Conservation (phyloP, 2,329 filamentous ascomycete genomes). For the Cordyceps militaris region DNA sequence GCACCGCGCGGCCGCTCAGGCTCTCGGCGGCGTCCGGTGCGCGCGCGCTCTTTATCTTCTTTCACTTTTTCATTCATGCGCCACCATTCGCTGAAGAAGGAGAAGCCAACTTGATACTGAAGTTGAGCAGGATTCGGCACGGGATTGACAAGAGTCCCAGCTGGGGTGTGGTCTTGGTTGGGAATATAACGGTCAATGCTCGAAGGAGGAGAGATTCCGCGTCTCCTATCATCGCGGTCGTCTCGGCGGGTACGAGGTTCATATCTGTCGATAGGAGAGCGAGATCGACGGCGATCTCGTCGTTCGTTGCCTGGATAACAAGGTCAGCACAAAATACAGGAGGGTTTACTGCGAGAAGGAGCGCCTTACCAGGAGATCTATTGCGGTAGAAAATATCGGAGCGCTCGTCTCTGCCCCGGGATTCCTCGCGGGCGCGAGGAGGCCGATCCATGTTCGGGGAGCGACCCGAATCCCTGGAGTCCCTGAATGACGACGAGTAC, state of each 20-base stretch:
- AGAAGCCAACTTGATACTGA: slow-evolving; percentile 76
- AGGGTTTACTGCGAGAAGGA: neutral
- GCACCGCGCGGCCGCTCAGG: slow-evolving; percentile 56
- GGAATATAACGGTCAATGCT: slow-evolving; percentile 84
- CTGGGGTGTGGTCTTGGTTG: slow-evolving; percentile 52
- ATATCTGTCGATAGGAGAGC: slow-evolving; percentile 71
- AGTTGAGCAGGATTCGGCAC: slow-evolving; percentile 65
- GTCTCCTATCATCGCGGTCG: slow-evolving; percentile 58
- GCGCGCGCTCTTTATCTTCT: slow-evolving; percentile 67
- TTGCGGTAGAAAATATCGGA: slow-evolving; percentile 57
- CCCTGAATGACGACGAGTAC: slow-evolving; percentile 38
- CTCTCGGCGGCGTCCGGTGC: slow-evolving; percentile 61
- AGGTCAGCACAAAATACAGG: neutral
- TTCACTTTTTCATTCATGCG: slow-evolving; percentile 74
- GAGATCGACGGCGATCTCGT: slow-evolving; percentile 56
- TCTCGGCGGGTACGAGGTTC: slow-evolving; percentile 65
- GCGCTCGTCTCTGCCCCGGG: slow-evolving; percentile 44
- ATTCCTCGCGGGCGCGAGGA: slow-evolving; percentile 48
- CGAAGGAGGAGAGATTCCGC: slow-evolving; percentile 54
- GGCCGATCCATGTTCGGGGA: slow-evolving; percentile 44
- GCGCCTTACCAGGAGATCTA: slow-evolving; percentile 60
- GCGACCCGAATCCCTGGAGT: slow-evolving; percentile 34
- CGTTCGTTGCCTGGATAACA: slow-evolving; percentile 45
- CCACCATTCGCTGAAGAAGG: slow-evolving; percentile 84
- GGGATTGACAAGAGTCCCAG: slow-evolving; percentile 51